Conservation (phyloP, 2,329 filamentous ascomycete genomes). For the Sporothrix curviconia region DNA sequence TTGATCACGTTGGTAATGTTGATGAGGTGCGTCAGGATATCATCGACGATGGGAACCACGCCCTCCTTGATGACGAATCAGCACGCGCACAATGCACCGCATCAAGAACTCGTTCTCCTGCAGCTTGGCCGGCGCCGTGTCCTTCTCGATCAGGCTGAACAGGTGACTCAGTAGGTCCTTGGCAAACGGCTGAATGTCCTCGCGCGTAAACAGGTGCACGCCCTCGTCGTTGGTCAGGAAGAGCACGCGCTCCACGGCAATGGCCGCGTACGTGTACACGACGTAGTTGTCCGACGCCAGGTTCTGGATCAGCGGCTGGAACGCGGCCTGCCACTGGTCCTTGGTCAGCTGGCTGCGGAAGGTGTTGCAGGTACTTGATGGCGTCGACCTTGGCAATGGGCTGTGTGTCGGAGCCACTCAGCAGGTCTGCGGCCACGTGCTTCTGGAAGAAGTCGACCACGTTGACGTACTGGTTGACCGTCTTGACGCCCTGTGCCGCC, state of each 20-base stretch:
- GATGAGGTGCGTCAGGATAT: constrained; percentile 75
- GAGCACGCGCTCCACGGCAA: constrained; percentile 88
- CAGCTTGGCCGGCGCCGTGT: constrained; percentile 79
- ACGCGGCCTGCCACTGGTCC: constrained; percentile 83
- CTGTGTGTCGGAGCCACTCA: constrained; percentile 61
- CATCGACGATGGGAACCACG: constrained; percentile 65
- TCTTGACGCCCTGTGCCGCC: constrained; percentile 81
- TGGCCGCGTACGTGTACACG: constrained; percentile 94
- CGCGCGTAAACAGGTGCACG: constrained; percentile 70
- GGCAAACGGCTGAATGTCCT: constrained; percentile 71
- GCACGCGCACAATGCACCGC: constrained; percentile 95
- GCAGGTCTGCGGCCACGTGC: constrained; percentile 81
- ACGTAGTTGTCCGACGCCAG: constrained; percentile 87
- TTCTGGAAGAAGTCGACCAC: constrained; percentile 94
- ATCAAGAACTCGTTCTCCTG: constrained; percentile 99
- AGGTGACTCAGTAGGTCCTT: constrained; percentile 84
- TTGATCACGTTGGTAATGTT: constrained; percentile 88
- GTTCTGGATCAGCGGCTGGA: constrained; percentile 86
- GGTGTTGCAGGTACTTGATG: constrained; percentile 94
- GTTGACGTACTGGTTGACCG: constrained; percentile 78
- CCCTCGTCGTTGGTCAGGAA: constrained; percentile 72
- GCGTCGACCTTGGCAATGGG: constrained; percentile 94
- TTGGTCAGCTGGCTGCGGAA: constrained; percentile 93
- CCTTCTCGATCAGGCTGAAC: constrained; percentile 84
- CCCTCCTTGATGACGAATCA: constrained; percentile 89